Conservation (phyloP, 441 rosid genomes). For the Macaranga tanarius region DNA sequence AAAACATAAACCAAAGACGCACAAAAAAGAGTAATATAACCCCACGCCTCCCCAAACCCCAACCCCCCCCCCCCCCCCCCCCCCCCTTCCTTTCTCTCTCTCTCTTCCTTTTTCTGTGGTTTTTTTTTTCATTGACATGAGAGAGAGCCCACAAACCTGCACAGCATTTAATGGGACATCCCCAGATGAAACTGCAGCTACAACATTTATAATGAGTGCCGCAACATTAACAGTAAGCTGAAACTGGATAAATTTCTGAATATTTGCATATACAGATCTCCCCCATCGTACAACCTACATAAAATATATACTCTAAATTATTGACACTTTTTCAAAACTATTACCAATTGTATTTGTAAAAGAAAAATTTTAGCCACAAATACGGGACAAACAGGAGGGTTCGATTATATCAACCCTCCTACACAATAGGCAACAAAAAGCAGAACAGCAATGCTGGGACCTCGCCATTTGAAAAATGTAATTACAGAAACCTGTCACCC, state of each 20-base stretch:
- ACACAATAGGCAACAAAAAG: neutral
- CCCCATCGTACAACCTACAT: slow-evolving; percentile 97
- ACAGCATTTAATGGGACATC: slow-evolving; percentile 98
- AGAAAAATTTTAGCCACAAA: no score
- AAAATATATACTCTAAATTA: slow-evolving; percentile 19
- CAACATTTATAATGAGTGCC: slow-evolving; percentile 88
- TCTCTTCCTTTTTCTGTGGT: neutral
- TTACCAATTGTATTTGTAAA: neutral
- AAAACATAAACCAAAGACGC: neutral
- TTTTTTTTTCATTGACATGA: neutral
- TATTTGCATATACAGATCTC: slow-evolving; percentile 95
- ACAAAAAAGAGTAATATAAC: slow-evolving; percentile 1
- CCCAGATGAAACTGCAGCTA: slow-evolving; percentile 89
- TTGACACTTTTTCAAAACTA: neutral
- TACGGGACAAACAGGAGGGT: neutral
- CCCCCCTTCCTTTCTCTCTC: no score
- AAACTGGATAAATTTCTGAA: slow-evolving; percentile 98
- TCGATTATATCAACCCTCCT: neutral
- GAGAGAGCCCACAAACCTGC: slow-evolving; percentile 53
- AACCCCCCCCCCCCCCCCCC: neutral
- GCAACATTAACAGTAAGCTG: slow-evolving; percentile 99
- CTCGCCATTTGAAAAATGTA: neutral
- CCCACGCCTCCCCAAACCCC: neutral
- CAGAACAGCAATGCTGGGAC: neutral
- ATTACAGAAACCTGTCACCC: neutral